phyloP scores from a whole-genome alignment of 495 filamentous ascomycete genomes.

The Aspergillus ostianus region DNA sequence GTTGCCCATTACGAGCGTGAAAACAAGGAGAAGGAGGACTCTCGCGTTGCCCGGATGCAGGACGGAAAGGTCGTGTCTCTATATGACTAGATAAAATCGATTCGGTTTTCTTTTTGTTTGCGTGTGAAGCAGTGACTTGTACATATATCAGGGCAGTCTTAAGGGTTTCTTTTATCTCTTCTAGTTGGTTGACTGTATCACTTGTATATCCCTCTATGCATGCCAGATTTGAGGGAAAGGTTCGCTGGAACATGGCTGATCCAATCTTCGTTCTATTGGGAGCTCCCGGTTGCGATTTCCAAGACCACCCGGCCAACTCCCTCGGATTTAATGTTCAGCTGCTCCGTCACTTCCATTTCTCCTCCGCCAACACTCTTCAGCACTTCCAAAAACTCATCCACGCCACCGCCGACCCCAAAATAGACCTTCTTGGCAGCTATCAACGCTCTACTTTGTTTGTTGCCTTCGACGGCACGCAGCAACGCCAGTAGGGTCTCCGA shows the following conservation, averaged over 20 bases:
- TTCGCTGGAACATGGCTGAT: too few species aligned
- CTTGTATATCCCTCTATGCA: conserved; percentile 22
- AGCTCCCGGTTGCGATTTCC: conserved; percentile 28
- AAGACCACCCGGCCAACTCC: conserved; percentile 50
- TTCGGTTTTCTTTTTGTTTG: conserved; percentile 15
- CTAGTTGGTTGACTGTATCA: conserved; percentile 16
- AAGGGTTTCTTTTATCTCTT: conserved; percentile 4
- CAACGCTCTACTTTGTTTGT: conserved; percentile 57
- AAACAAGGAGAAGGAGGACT: conserved; percentile 53
- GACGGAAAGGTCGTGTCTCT: conserved; percentile 43
- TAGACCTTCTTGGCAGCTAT: conserved; percentile 92
- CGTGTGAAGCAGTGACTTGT: conserved; percentile 33
- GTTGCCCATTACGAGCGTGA: conserved; percentile 61
- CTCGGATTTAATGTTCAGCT: conserved; percentile 52
- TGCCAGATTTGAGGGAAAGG: too few species aligned
- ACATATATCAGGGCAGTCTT: conserved; percentile 35
- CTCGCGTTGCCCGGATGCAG: conserved; percentile 42
- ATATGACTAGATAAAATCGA: conserved; percentile 38
- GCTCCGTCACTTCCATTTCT: conserved; percentile 61
- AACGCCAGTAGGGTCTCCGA: conserved; percentile 66
- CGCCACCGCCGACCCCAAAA: conserved; percentile 92
- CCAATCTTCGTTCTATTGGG: conserved; percentile 4
- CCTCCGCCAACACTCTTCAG: conserved; percentile 53
- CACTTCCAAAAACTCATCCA: conserved; percentile 78
- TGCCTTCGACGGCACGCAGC: conserved; percentile 47